phyloP scores from a whole-genome alignment of 2,329 filamentous ascomycete genomes.

The Aureobasidium leucospermi region DNA sequence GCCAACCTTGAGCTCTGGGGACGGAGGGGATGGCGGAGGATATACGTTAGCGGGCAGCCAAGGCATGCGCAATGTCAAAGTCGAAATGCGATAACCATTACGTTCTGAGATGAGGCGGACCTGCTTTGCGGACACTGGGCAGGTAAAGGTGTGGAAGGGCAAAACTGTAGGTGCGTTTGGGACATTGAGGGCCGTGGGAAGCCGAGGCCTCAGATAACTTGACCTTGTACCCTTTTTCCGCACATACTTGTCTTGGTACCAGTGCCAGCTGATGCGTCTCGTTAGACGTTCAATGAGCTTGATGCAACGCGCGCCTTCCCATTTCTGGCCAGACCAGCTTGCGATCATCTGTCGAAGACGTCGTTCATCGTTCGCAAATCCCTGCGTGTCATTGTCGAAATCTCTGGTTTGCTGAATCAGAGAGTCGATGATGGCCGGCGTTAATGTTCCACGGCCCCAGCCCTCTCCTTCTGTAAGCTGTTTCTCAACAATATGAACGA shows the following conservation, averaged over 20 bases:
- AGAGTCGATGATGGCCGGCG: conserved; percentile 32
- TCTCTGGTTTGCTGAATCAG: conserved; percentile 40
- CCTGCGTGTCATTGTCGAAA: conserved; percentile 26
- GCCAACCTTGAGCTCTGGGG: conserved; percentile 78
- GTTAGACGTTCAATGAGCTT: conserved; percentile 78
- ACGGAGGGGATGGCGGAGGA: conserved; percentile 74
- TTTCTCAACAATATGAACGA: conserved; percentile 82
- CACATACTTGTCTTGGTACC: conserved; percentile 79
- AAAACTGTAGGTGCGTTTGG: conserved; percentile 89
- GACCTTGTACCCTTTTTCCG: conserved; percentile 47
- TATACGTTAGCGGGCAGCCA: conserved; percentile 82
- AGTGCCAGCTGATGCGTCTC: conserved; percentile 69
- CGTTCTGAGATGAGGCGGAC: conserved; percentile 91
- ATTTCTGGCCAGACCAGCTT: conserved; percentile 63
- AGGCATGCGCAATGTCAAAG: conserved; percentile 73
- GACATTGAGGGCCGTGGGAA: conserved; percentile 66
- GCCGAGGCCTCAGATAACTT: conserved; percentile 63
- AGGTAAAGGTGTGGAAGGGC: conserved; percentile 97
- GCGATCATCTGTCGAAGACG: conserved; percentile 31
- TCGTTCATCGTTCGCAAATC: conserved; percentile 29
- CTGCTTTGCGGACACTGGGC: conserved; percentile 81
- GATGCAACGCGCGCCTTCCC: conserved; percentile 82
- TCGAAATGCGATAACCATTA: conserved; percentile 88
- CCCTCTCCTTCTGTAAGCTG: conserved; percentile 78
- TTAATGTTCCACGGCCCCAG: conserved; percentile 72